Percentiles rank a stretch among this genome's conserved stretches.
phyloP scores from a whole-genome alignment of 2,329 filamentous ascomycete species.

The Aspergillus ustus region DNA sequence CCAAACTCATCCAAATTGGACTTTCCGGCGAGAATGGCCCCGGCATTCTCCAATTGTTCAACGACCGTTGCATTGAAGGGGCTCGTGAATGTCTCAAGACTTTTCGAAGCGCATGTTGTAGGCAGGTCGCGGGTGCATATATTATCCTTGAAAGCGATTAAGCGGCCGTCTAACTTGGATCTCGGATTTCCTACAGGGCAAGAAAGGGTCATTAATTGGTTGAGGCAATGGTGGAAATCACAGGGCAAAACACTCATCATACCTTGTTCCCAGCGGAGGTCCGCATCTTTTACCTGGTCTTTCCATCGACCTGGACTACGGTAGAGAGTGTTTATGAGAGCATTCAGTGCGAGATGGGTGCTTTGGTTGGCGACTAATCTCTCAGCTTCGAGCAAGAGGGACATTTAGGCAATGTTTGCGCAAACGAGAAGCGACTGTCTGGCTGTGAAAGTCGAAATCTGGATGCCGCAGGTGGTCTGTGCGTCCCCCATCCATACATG shows the following conservation, averaged over 20 bases:
- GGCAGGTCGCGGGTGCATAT: constrained; percentile 68
- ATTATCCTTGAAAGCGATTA: constrained; percentile 77
- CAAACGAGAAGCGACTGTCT: background rate
- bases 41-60: constrained; percentile 65
- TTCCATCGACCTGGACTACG: constrained; percentile 39
- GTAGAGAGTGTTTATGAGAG: constrained; percentile 46
- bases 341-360: constrained; percentile 41
- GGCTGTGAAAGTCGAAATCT: background rate
- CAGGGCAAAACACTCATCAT: background rate
- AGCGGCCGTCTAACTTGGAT: constrained; percentile 47
- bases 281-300: constrained; percentile 43
- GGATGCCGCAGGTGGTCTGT: background rate
- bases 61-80: constrained; percentile 86
- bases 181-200: constrained; percentile 34
- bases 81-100: constrained; percentile 71
- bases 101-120: constrained; percentile 82
- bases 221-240: background rate
- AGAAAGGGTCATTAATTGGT: constrained; percentile 4
- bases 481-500: background rate
- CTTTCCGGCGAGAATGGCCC: constrained; percentile 72
- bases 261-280: constrained; percentile 42
- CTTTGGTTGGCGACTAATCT: constrained; percentile 48
- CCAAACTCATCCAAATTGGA: constrained; percentile 96
- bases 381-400: constrained; percentile 50
- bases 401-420: constrained; percentile 41